Base-by-base conservation (phyloP, 192 early-diverging fungal genomes). In the Rhizophlyctis rosea region DNA sequence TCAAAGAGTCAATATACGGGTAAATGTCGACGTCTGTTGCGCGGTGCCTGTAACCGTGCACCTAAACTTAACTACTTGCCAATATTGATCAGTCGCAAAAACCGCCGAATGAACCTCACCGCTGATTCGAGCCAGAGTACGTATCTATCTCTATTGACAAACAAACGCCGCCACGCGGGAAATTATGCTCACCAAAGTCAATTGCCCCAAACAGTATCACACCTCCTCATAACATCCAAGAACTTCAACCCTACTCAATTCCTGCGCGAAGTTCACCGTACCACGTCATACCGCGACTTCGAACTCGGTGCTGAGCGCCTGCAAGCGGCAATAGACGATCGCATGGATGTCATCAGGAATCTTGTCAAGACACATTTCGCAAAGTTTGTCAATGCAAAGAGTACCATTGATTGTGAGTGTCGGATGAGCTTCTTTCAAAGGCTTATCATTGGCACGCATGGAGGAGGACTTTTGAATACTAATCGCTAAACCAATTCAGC, bases 301-400 rank as follows among this genome's bases (percentile, higher is more conserved):
- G 84, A 88, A 34, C 62, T 69, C 23, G 96, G 94, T 2, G 82
- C 87, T n/a, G 71, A 88, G 31, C 73, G 75, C 4, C 73, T 98
- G 30, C 78, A 87, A 50, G 72, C 70, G 55, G 81, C 87, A 3
- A 89, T 95, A 30, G 86, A 87, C 48, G 86, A 93, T 59, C 84
- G 90, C n/a, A 81, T 86, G 0, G 93, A 94, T 48, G 90, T 88
- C 0, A 78, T 95, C 21, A 94, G 92, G 62, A 86, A 84, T 31
- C 69, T 96, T 25, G 96, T 98, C 47, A 91, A 96, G 69, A 90
- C 89, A 59, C 92, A 98, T 70, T 98, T 98, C 81, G 92, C 95
- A 68, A 87, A 93, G 35, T 98, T 98, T 71, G 94, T 98, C 9
- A 89, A 82, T 39, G 94, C 96, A 16, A 95, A 95, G 77, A 90